Percentiles rank a stretch among this genome's conserved stretches.
Evolutionary conservation across 1,284 basidiomycete genomes (phyloP).

Genomic region (Schizophyllum commune): DNA sequence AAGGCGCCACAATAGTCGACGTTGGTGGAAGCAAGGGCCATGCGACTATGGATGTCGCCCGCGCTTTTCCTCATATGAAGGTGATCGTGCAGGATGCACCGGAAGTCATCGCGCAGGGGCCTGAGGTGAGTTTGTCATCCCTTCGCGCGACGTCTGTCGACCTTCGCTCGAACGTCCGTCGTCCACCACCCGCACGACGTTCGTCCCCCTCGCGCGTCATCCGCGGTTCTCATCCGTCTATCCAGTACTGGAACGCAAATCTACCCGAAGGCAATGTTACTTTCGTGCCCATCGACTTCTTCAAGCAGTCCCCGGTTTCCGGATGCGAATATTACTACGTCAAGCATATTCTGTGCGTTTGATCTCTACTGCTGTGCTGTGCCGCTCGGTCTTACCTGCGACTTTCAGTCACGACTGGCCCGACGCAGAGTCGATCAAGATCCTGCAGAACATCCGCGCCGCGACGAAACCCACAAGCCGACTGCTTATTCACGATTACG

Average conservation of each 20-base stretch:
- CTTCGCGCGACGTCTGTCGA: too few relatives aligned
- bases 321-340: conserved; percentile 40
- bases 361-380: not conserved
- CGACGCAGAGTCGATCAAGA: conserved; percentile 18
- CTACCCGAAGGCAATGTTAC: conserved; percentile 21
- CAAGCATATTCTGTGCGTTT: conserved; percentile 11
- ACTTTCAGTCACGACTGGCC: conserved; percentile 24
- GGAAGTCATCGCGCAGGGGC: conserved; percentile 27
- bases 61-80: conserved; percentile 31
- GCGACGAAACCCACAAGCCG: conserved; percentile 21
- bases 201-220: too few relatives aligned
- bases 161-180: too few relatives aligned
- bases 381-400: not conserved
- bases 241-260: not conserved
- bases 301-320: conserved; percentile 29
- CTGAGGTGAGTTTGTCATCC: conserved; percentile 23
- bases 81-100: conserved; percentile 39
- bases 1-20: conserved; percentile 35
- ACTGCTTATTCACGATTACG: conserved; percentile 21
- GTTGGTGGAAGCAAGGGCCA: conserved; percentile 40
- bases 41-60: conserved; percentile 32
- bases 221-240: not conserved
- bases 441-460: conserved; percentile 22
- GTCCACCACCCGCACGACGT: too few relatives aligned
- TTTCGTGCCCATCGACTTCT: conserved; percentile 38